Evolutionary conservation across 495 filamentous ascomycete species (phyloP), one percentile per base, ranked within the genome.

Genomic region (Tuber borchii): DNA sequence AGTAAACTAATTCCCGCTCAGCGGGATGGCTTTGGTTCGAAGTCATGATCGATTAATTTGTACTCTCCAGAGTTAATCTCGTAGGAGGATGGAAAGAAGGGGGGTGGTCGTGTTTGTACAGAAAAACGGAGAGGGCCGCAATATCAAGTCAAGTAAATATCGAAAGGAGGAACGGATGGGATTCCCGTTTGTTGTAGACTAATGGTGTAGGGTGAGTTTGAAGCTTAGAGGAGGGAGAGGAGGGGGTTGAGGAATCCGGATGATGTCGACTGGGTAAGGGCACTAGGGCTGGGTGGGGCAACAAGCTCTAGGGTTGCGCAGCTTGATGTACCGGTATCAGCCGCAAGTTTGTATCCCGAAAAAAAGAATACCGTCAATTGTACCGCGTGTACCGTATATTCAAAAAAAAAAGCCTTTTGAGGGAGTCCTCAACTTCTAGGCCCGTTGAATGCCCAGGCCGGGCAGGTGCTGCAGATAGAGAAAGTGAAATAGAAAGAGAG

Each of bases 1-100:
- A 99, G 81, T 87, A 92, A 70, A 97, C 90, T 34, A 93, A 86
- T 83, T 96, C 91, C 78, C 89, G 85, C 42, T 73, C 68, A 43
- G 77, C 75, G 12, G 74, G 79, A 40, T 71, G 79, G 39, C 73
- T 80, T 81, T 81, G 40, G 75, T 75, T 73, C n/a, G 79, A 78
- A 70, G 80, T 72, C 80, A 81, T 81, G 31, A 31, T n/a, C n/a
- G n/a, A n/a, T 10, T 65, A 65, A 65, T 65, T 31, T 71, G 17
- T 45, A 39, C 74, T 74, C 26, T 46, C 44, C 19, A 68, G 39
- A 48, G 56, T n/a, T 26, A 69, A 45, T 71, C 45, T 34, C 45
- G 46, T 20, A 65, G 31, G 42, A 40, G 61, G 42, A n/a, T 31
- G 48, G 48, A n/a, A 56, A 56, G 48, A 31, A 40, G 39, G 39